Conservation (phyloP, 1,284 basidiomycete genomes). For the Ceraceosorus guamensis region DNA sequence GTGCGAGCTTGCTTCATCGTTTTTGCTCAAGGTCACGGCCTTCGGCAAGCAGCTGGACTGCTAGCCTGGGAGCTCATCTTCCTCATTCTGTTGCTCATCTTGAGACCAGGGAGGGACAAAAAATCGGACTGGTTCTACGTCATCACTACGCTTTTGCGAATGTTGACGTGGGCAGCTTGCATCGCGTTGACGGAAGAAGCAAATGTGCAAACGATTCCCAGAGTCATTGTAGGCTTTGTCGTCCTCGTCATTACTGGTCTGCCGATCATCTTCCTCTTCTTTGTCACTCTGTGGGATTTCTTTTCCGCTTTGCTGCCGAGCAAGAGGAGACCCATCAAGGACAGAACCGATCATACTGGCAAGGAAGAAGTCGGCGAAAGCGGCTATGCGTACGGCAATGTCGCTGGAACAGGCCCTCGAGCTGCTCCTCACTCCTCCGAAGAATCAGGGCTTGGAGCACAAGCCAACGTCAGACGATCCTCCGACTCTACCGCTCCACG, state of each 20-base stretch:
- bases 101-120: conserved; percentile 36
- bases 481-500: too few relatives aligned
- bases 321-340: background rate
- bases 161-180: conserved; percentile 38
- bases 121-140: conserved; percentile 40
- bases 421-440: too few relatives aligned
- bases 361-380: too few relatives aligned
- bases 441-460: too few relatives aligned
- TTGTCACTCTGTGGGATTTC: conserved; percentile 8
- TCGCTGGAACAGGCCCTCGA: too few relatives aligned
- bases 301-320: background rate
- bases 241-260: conserved; percentile 36
- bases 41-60: conserved; percentile 42
- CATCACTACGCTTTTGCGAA: conserved; percentile 31
- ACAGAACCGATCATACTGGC: too few relatives aligned
- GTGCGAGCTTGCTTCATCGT: conserved; percentile 38
- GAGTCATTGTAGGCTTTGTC: conserved; percentile 43
- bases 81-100: conserved; percentile 30
- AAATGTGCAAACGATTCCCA: conserved; percentile 39
- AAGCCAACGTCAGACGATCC: too few relatives aligned
- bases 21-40: conserved; percentile 32
- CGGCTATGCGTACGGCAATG: too few relatives aligned
- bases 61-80: conserved; percentile 37
- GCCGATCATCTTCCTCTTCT: conserved; percentile 40
- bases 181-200: conserved; percentile 35